Percentiles rank a stretch among this genome's conserved stretches.
These are phyloP conservation scores for Myxozyma monticola DNA, from an alignment of 805 yeast genomes.

Conservation along the genomic window DNA sequence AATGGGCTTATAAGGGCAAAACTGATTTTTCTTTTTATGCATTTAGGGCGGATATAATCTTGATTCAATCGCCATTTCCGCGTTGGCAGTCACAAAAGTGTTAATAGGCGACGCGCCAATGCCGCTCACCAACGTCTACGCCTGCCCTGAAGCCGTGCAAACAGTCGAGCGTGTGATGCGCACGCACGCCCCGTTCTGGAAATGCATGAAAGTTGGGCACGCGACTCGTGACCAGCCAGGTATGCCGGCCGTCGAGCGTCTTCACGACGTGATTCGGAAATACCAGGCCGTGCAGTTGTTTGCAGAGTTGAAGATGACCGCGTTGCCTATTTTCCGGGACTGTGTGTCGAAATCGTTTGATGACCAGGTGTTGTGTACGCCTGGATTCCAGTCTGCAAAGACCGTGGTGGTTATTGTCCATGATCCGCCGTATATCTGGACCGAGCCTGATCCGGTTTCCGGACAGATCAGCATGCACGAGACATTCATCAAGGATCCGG, in stretches of 20 bases:
- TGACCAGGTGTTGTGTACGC: slow-evolving; percentile 69
- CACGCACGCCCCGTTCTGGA: slow-evolving; percentile 85
- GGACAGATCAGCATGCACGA: slow-evolving; percentile 75
- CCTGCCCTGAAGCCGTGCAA: slow-evolving; percentile 73
- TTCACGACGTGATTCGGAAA: slow-evolving; percentile 74
- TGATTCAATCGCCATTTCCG: slow-evolving; percentile 86
- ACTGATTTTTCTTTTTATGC: slow-evolving; percentile 75
- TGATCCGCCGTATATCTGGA: slow-evolving; percentile 93
- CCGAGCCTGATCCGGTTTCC: slow-evolving; percentile 71
- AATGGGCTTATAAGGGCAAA: slow-evolving; percentile 83
- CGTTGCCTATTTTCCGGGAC: slow-evolving; percentile 60
- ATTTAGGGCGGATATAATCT: slow-evolving; percentile 86
- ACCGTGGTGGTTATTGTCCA: slow-evolving; percentile 72
- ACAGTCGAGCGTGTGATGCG: slow-evolving; percentile 78
- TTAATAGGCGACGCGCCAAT: slow-evolving; percentile 95
- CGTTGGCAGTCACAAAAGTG: slow-evolving; percentile 87
- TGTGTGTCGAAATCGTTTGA: slow-evolving; percentile 52
- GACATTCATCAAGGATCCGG: slow-evolving; percentile 74
- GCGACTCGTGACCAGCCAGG: slow-evolving; percentile 34
- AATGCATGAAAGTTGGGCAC: slow-evolving; percentile 70
- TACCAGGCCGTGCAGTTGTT: slow-evolving; percentile 60
- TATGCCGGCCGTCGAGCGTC: slow-evolving; percentile 28
- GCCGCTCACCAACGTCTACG: slow-evolving; percentile 59
- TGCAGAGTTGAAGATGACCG: slow-evolving; percentile 57
- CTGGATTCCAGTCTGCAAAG: slow-evolving; percentile 57